Evolutionary conservation across 2,329 filamentous ascomycete species (phyloP).

Genomic region (Plenodomus biglobosus): DNA sequence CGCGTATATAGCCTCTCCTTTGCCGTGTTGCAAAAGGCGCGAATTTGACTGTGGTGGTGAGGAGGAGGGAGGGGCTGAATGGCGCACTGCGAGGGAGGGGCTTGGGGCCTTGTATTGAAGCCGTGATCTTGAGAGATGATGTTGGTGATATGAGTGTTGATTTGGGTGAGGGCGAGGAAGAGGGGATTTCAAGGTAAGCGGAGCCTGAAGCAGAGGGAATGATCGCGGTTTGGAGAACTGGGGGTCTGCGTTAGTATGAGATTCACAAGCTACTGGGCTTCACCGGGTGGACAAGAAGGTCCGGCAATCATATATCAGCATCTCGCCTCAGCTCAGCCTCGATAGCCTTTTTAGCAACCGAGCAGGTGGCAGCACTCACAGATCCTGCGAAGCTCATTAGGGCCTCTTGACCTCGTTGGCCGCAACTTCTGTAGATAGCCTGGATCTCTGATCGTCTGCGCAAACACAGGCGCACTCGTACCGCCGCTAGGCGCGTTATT

Average conservation of each 20-base stretch:
- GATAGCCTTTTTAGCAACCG: too few relatives aligned
- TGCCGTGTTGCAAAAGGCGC: conserved; percentile 87
- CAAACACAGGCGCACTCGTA: conserved; percentile 74
- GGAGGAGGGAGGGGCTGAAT: conserved; percentile 88
- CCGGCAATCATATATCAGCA: too few relatives aligned
- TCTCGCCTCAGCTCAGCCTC: too few relatives aligned
- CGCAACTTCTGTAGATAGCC: conserved; percentile 48
- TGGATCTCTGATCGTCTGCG: conserved; percentile 52
- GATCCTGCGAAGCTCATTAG: conserved; percentile 78
- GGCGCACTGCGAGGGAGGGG: conserved; percentile 86
- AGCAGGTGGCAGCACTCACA: conserved; percentile 60
- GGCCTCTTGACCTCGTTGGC: conserved; percentile 61
- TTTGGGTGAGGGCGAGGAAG: conserved; percentile 43
- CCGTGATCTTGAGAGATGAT: conserved; percentile 83
- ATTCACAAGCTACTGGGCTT: not conserved
- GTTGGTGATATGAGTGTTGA: conserved; percentile 55
- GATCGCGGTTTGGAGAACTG: conserved; percentile 87
- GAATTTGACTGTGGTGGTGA: conserved; percentile 94
- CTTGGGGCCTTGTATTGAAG: conserved; percentile 89
- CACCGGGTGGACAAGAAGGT: too few relatives aligned
- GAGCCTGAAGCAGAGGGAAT: conserved; percentile 93
- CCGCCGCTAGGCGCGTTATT: conserved; percentile 83
- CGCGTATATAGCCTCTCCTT: conserved; percentile 81
- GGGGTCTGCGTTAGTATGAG: conserved; percentile 13
- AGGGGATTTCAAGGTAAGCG: conserved; percentile 71